A percentile compares a stretch with the other conserved stretches of the same genome.
phyloP scores from a whole-genome alignment of 2,329 filamentous ascomycete species.

The Penicillium sp. region DNA sequence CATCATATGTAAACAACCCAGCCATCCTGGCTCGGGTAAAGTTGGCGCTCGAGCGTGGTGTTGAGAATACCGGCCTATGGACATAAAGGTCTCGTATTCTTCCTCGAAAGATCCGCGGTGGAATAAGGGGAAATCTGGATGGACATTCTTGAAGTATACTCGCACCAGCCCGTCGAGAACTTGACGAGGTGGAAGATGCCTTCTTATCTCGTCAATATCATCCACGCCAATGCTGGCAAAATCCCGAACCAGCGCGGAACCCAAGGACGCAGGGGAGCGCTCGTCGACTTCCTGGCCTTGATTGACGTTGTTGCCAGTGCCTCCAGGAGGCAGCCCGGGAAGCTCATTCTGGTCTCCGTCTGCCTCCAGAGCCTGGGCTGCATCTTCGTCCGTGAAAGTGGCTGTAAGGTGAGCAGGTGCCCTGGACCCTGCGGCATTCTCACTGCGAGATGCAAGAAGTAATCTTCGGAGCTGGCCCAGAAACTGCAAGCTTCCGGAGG shows the following conservation, averaged over 20 bases:
- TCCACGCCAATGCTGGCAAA: conserved; percentile 2
- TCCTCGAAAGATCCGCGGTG: conserved; percentile 35
- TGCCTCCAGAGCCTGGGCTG: conserved; percentile 7
- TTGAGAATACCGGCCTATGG: conserved; percentile 4
- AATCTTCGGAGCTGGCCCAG: conserved; percentile 30
- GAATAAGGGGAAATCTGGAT: conserved; percentile 37
- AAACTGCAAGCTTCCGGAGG: conserved; percentile 37
- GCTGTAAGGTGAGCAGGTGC: conserved; percentile 2
- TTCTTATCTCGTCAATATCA: conserved; percentile 6
- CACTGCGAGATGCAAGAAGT: conserved; percentile 4
- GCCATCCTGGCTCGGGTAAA: conserved; percentile 32
- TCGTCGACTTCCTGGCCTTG: conserved; percentile 1
- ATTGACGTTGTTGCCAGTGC: background rate
- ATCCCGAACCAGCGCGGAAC: conserved; percentile 4
- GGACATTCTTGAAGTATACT: conserved; percentile 35
- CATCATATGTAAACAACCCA: conserved; percentile 38
- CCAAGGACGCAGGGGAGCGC: conserved; percentile 5
- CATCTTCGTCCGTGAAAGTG: conserved; percentile 5
- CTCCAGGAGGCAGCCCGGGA: background rate
- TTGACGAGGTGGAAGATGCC: conserved; percentile 13
- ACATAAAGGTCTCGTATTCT: conserved; percentile 31
- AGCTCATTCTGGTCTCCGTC: conserved; percentile 2
- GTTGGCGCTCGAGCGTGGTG: conserved; percentile 3
- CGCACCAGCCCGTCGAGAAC: conserved; percentile 30
- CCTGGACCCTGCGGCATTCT: background rate